phyloP scores from a whole-genome alignment of 2,329 filamentous ascomycete genomes.

The Trichoderma gracile region DNA sequence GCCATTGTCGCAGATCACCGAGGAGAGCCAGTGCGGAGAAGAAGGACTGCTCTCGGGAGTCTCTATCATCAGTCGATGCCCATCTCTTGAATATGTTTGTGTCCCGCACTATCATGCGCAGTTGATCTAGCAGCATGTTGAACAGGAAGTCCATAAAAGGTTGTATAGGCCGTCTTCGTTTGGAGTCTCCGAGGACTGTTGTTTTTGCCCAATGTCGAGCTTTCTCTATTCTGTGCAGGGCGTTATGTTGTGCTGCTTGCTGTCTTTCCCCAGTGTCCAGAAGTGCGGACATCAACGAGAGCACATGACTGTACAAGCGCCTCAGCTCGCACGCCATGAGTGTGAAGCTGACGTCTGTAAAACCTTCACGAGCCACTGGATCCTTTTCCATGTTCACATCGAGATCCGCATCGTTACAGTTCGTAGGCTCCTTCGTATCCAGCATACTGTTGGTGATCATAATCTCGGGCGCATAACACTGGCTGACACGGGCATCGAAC shows the following conservation, averaged over 20 bases:
- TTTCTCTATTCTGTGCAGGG: slow-evolving; percentile 4
- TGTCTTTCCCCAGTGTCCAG: background rate
- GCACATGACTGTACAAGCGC: background rate
- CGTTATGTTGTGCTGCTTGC: background rate
- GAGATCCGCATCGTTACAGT: slow-evolving; percentile 5
- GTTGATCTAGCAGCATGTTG: background rate
- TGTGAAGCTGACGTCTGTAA: slow-evolving; percentile 6
- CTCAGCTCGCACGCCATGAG: slow-evolving; percentile 8
- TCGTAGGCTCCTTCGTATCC: slow-evolving; percentile 10
- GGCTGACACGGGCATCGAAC: slow-evolving; percentile 7
- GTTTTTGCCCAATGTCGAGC: background rate
- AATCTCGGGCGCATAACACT: background rate
- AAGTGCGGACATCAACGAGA: background rate
- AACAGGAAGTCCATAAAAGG: background rate
- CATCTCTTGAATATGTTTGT: slow-evolving; percentile 2
- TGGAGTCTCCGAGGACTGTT: background rate
- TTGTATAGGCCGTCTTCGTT: background rate
- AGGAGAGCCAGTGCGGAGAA: background rate
- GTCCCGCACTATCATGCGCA: slow-evolving; percentile 1
- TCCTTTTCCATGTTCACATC: slow-evolving; percentile 5
- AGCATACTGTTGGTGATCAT: slow-evolving; percentile 5
- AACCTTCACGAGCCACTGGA: background rate
- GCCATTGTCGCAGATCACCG: background rate
- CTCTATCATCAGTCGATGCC: background rate
- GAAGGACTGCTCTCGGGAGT: background rate